A percentile compares a stretch with the other conserved stretches of the same genome.
These are phyloP conservation scores for Eimeria praecox DNA, from an alignment of 169 alveolate species.

Conservation along the genomic window DNA sequence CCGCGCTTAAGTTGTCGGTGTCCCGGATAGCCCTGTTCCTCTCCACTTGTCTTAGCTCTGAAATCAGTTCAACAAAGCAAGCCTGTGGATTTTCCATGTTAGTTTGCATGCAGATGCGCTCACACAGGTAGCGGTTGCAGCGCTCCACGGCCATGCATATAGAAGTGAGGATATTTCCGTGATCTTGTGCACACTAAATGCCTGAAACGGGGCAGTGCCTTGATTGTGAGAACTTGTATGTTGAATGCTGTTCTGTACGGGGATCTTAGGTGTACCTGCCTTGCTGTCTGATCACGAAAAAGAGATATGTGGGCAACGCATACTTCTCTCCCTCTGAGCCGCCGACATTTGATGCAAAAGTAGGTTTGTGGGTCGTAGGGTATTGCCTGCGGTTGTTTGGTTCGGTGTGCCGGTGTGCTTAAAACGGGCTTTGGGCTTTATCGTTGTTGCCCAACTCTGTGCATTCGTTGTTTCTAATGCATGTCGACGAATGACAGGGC, in stretches of 20 bases:
- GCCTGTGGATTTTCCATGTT: neutral
- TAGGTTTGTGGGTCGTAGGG: neutral
- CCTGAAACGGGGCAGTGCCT: neutral
- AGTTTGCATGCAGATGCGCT: neutral
- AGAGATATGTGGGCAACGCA: slow-evolving; percentile 81
- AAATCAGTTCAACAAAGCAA: neutral
- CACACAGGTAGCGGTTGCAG: neutral
- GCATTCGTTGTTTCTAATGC: neutral
- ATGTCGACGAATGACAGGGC: slow-evolving; percentile 72
- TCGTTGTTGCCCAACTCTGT: slow-evolving; percentile 1
- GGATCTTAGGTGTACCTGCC: slow-evolving; percentile 80
- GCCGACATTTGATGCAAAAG: slow-evolving; percentile 82
- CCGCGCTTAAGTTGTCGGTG: neutral
- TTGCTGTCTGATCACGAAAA: slow-evolving; percentile 83
- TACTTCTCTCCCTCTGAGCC: slow-evolving; percentile 70
- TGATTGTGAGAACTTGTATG: neutral
- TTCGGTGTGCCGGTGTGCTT: neutral
- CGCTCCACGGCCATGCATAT: neutral
- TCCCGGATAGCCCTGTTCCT: neutral
- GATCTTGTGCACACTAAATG: neutral
- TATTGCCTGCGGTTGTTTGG: neutral
- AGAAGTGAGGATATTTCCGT: neutral
- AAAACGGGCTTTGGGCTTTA: neutral
- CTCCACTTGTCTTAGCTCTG: neutral
- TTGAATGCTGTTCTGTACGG: neutral